Evolutionary conservation across 441 rosid genomes (phyloP).

Genomic region (Adansonia madagascariensis): DNA sequence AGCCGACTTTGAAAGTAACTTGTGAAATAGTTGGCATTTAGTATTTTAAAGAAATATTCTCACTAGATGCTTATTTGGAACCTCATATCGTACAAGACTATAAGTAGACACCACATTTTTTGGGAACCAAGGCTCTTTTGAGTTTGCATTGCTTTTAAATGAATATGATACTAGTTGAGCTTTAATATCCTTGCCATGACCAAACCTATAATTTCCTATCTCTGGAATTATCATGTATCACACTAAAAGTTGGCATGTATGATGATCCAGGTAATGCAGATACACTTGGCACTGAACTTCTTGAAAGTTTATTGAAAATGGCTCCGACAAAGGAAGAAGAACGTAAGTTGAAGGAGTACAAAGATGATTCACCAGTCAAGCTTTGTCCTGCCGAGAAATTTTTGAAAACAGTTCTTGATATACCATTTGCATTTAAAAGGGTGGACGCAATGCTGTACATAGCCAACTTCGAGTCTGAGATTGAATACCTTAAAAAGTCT

Average conservation of each 20-base stretch:
- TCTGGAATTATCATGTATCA: neutral
- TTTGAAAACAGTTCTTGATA: slow-evolving; percentile 72
- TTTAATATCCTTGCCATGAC: neutral
- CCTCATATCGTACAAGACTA: neutral
- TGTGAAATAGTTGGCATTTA: neutral
- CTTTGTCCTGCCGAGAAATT: slow-evolving; percentile 82
- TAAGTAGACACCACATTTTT: neutral
- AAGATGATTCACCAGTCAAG: slow-evolving; percentile 72
- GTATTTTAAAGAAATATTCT: neutral
- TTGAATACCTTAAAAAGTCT: slow-evolving; percentile 62
- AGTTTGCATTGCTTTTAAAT: neutral
- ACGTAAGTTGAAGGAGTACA: slow-evolving; percentile 65
- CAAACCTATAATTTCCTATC: neutral
- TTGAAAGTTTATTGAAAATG: slow-evolving; percentile 84
- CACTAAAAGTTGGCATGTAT: neutral
- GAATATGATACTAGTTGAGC: neutral
- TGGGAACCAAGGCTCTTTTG: neutral
- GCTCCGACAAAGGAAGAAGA: slow-evolving; percentile 92
- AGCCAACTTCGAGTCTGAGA: slow-evolving; percentile 69
- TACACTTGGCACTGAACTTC: slow-evolving; percentile 80
- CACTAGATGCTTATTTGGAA: neutral
- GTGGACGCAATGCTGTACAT: slow-evolving; percentile 75
- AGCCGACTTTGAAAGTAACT: neutral
- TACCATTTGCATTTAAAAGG: slow-evolving; percentile 77
- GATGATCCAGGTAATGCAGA: slow-evolving; percentile 71